phyloP scores from a whole-genome alignment of 1,139 yeast genomes.

The Saccharomyces hybrid region DNA sequence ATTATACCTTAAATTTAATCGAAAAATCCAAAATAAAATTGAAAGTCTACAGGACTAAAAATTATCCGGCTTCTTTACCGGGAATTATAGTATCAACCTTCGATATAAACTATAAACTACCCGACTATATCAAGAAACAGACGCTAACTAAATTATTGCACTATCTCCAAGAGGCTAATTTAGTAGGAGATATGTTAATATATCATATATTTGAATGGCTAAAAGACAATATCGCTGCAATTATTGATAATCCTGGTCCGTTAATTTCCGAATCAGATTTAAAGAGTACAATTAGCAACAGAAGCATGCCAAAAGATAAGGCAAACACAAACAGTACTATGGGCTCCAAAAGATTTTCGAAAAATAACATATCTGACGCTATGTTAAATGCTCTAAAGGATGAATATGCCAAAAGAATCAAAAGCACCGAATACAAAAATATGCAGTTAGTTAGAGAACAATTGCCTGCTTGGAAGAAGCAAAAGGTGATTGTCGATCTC shows the following conservation, averaged over 20 bases:
- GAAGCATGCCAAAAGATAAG: neutral
- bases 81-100: constrained; percentile 53
- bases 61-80: constrained; percentile 54
- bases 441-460: constrained; percentile 42
- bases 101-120: constrained; percentile 44
- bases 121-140: constrained; percentile 68
- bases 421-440: constrained; percentile 25
- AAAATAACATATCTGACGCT: constrained; percentile 8
- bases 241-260: constrained; percentile 70
- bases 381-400: constrained; percentile 30
- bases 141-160: constrained; percentile 44
- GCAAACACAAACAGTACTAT: neutral
- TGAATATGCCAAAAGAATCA: constrained; percentile 25
- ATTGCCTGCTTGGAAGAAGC: constrained; percentile 81
- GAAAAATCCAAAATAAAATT: constrained; percentile 36
- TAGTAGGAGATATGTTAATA: constrained; percentile 64
- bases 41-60: constrained; percentile 43
- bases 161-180: constrained; percentile 36
- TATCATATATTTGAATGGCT: constrained; percentile 68
- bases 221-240: constrained; percentile 48
- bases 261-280: constrained; percentile 34
- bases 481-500: constrained; percentile 45
- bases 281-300: neutral
- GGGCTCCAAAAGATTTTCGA: neutral
- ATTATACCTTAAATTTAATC: constrained; percentile 17